Conservation (phyloP, 2,329 filamentous ascomycete species). For the Zasmidium citrigriseum region DNA sequence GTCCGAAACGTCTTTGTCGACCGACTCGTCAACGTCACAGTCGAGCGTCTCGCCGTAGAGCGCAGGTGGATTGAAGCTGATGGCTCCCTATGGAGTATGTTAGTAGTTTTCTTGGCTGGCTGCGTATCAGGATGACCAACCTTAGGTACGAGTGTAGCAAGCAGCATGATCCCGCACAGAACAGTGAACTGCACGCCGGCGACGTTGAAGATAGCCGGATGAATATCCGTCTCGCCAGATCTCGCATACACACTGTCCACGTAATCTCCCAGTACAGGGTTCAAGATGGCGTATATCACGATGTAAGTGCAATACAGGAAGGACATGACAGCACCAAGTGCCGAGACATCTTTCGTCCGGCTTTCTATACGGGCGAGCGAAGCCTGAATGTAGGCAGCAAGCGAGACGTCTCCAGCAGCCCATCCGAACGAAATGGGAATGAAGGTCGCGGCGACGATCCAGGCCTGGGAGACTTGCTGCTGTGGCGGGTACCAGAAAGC, state of each 20-base stretch:
- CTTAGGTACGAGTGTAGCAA: constrained; percentile 11
- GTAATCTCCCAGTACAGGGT: constrained; percentile 6
- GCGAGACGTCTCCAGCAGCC: constrained; percentile 10
- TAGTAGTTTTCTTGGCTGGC: background rate
- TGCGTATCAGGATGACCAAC: constrained; percentile 1
- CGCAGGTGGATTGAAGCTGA: constrained; percentile 4
- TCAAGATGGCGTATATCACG: constrained; percentile 7
- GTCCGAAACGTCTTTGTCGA: constrained; percentile 6
- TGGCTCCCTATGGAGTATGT: constrained; percentile 3
- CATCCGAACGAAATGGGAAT: constrained; percentile 11
- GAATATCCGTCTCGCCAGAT: constrained; percentile 7
- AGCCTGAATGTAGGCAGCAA: constrained; percentile 12
- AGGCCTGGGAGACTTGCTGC: constrained; percentile 6
- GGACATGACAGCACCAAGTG: constrained; percentile 12
- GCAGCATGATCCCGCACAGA: constrained; percentile 5
- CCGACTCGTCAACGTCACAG: constrained; percentile 8
- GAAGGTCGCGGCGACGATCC: constrained; percentile 12
- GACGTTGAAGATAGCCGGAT: constrained; percentile 8
- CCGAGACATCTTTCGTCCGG: constrained; percentile 10
- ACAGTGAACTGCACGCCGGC: constrained; percentile 12
- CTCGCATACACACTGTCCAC: constrained; percentile 5
- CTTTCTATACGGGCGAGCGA: constrained; percentile 8
- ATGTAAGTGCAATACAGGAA: constrained; percentile 15
- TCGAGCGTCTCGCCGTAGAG: constrained; percentile 10
- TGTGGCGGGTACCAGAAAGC: constrained; percentile 10